phyloP scores from a whole-genome alignment of 768 basidiomycete species.

The Kwoniella heveanensis region DNA sequence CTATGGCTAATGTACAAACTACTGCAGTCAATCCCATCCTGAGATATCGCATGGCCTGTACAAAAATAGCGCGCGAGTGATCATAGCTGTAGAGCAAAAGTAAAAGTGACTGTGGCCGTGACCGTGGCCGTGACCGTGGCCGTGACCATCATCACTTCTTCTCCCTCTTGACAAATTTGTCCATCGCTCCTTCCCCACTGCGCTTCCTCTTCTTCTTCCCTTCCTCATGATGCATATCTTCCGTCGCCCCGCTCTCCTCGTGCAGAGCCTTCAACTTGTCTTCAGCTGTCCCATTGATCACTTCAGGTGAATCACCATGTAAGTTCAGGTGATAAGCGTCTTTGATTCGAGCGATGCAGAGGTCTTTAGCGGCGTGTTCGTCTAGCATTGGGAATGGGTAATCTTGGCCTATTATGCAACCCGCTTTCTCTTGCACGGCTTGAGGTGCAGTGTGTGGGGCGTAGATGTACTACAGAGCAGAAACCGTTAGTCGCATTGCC shows the following conservation, averaged over 20 bases:
- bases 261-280: slow-evolving; percentile 37
- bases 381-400: slow-evolving; percentile 57
- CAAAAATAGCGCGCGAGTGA: too few relatives aligned
- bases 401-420: slow-evolving; percentile 56
- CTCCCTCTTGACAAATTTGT: slow-evolving; percentile 34
- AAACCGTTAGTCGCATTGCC: slow-evolving; percentile 3
- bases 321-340: slow-evolving; percentile 53
- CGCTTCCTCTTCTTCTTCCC: slow-evolving; percentile 27
- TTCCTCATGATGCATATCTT: slow-evolving; percentile 7
- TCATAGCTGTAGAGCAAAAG: too few relatives aligned
- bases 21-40: too few relatives aligned
- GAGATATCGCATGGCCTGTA: too few relatives aligned
- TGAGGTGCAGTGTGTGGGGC: slow-evolving; percentile 55
- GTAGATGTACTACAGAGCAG: slow-evolving; percentile 53
- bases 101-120: too few relatives aligned
- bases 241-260: slow-evolving; percentile 34
- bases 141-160: slow-evolving; percentile 17
- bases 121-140: too few relatives aligned
- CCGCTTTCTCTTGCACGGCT: slow-evolving; percentile 51
- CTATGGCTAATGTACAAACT: too few relatives aligned
- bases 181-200: slow-evolving; percentile 26
- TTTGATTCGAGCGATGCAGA: slow-evolving; percentile 52
- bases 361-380: slow-evolving; percentile 52
- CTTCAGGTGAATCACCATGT: slow-evolving; percentile 50
- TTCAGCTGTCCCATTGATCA: slow-evolving; percentile 53